Conservation (phyloP, 2,329 filamentous ascomycete species). For the Trichoderma aggressivum region DNA sequence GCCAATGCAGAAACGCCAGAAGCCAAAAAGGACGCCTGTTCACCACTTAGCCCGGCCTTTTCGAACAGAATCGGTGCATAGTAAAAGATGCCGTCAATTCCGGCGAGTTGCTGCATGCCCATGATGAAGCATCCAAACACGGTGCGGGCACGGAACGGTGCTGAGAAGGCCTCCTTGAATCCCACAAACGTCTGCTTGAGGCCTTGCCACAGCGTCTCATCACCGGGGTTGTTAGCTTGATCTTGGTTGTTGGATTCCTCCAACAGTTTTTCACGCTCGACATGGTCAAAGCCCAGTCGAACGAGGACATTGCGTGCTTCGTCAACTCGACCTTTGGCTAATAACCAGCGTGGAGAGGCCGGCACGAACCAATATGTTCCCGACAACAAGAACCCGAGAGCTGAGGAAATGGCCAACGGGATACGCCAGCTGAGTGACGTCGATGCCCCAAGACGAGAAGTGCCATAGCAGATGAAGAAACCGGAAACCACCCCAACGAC, state of each 20-base stretch:
- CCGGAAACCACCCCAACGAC: slow-evolving; percentile 51
- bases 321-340: slow-evolving; percentile 38
- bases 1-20: slow-evolving; percentile 57
- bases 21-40: slow-evolving; percentile 53
- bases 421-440: slow-evolving; percentile 55
- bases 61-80: slow-evolving; percentile 60
- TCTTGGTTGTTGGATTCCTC: slow-evolving; percentile 26
- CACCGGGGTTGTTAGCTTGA: background rate
- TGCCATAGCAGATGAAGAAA: slow-evolving; percentile 61
- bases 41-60: slow-evolving; percentile 54
- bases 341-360: slow-evolving; percentile 56
- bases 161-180: slow-evolving; percentile 34
- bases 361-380: slow-evolving; percentile 40
- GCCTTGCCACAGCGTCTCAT: slow-evolving; percentile 30
- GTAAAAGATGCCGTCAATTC: slow-evolving; percentile 60
- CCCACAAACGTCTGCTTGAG: slow-evolving; percentile 30
- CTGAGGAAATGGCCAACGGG: slow-evolving; percentile 44
- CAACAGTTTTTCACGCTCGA: slow-evolving; percentile 40
- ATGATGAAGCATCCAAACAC: slow-evolving; percentile 55
- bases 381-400: slow-evolving; percentile 27
- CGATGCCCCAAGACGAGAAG: slow-evolving; percentile 38
- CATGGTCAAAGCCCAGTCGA: slow-evolving; percentile 43
- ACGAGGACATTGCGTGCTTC: slow-evolving; percentile 42
- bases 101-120: slow-evolving; percentile 56
- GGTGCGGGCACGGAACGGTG: slow-evolving; percentile 43